Conservation (phyloP, 1,284 basidiomycete genomes). For the Pseudozyma pruni region DNA sequence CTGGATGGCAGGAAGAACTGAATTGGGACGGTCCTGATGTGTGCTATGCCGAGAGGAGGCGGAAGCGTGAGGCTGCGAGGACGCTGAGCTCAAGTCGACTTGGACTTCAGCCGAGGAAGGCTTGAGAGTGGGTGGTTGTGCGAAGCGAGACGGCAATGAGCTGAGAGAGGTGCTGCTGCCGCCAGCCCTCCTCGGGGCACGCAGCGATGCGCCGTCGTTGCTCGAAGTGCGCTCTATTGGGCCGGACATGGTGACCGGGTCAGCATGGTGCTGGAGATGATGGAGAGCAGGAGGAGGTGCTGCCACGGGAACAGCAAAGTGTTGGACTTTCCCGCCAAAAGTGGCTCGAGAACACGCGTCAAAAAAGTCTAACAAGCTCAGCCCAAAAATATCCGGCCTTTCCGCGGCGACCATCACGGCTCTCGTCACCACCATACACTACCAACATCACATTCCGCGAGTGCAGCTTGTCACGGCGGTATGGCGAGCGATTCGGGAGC, state of each 20-base stretch:
- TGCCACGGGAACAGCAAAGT: background rate
- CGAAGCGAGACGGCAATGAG: slow-evolving; percentile 41
- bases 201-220: slow-evolving; percentile 20
- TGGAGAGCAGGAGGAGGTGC: background rate
- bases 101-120: slow-evolving; percentile 47
- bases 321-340: slow-evolving; percentile 5
- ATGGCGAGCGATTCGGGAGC: slow-evolving; percentile 5
- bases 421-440: background rate
- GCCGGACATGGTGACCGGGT: slow-evolving; percentile 24
- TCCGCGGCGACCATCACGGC: slow-evolving; percentile 7
- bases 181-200: slow-evolving; percentile 15
- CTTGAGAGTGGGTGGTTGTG: slow-evolving; percentile 35
- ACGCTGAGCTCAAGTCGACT: slow-evolving; percentile 50
- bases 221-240: slow-evolving; percentile 25
- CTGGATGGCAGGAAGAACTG: slow-evolving; percentile 10
- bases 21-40: slow-evolving; percentile 4
- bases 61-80: slow-evolving; percentile 12
- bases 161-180: slow-evolving; percentile 47
- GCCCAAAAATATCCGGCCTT: background rate
- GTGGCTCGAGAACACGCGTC: slow-evolving; percentile 31
- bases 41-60: background rate
- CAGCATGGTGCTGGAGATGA: slow-evolving; percentile 8
- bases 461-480: background rate
- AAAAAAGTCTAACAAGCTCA: background rate
- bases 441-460: no score